Evolutionary conservation across 1,284 basidiomycete genomes (phyloP).

Genomic region (Moesziomyces sp.): DNA sequence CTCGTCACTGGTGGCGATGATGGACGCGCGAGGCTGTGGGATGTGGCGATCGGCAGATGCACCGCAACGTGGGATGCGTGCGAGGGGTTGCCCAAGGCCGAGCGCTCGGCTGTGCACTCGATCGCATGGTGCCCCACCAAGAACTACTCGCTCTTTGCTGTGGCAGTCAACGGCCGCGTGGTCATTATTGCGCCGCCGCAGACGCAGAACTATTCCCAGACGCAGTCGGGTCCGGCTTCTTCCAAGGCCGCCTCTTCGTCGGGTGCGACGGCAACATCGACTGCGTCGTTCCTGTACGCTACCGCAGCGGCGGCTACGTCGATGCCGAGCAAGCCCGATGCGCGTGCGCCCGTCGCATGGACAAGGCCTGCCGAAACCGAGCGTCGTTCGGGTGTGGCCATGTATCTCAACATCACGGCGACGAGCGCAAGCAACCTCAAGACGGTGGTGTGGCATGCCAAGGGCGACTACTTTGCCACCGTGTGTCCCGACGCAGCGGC

Average conservation of each 20-base stretch:
- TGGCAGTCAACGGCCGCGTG: constrained; percentile 74
- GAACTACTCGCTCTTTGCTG: constrained; percentile 83
- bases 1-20: constrained; percentile 90
- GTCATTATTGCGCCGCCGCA: constrained; percentile 82
- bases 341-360: constrained; percentile 70
- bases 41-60: constrained; percentile 89
- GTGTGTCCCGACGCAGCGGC: constrained; percentile 74
- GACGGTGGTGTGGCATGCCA: constrained; percentile 90
- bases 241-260: constrained; percentile 57
- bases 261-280: constrained; percentile 54
- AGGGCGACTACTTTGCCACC: constrained; percentile 94
- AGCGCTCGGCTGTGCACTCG: constrained; percentile 75
- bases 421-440: constrained; percentile 78
- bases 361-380: constrained; percentile 70
- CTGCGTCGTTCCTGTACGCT: constrained; percentile 55
- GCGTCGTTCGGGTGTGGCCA: constrained; percentile 71
- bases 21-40: constrained; percentile 90
- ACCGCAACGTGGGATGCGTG: constrained; percentile 86
- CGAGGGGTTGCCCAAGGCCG: constrained; percentile 48
- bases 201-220: constrained; percentile 70
- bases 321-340: constrained; percentile 38
- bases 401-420: constrained; percentile 51
- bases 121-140: constrained; percentile 93
- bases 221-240: constrained; percentile 62
- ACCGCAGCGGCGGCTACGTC: constrained; percentile 49